Evolutionary conservation across 108 stramenopile species (phyloP), one percentile per base, ranked within the genome.

Genomic region (Craspedostauros australis): DNA sequence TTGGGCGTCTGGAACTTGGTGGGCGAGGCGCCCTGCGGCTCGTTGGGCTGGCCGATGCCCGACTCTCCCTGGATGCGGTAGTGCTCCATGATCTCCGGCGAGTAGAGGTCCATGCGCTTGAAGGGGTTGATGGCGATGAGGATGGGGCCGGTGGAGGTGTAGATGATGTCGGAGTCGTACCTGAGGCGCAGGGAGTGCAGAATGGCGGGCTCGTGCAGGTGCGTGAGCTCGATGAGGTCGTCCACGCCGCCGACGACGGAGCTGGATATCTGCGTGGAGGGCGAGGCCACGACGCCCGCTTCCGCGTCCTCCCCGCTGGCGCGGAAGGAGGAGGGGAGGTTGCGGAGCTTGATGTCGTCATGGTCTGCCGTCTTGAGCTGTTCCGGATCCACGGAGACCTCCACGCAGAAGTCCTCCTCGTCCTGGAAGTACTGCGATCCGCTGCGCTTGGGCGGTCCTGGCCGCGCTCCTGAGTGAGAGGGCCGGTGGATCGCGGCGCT

Each of bases 121-220:
- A 92, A 98, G 23, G 97, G 95, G 69, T 96, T 96, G 36, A 96
- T 73, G 2, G 95, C 91, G 57, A 98, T 76, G 38, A 96, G 67
- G 48, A 96, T 88, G 8, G 93, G 91, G 20, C 95, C 95, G 0
- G 89, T 91, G 34, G 70, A 46, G 6, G 95, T 96, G 69, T 96
- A 96, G 54, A 94, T 96, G 29, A 86, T 74, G 52, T 93, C 76
- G 15, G 52, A 40, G 39, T 79, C 77, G 68, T 89, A 94, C 11
- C 95, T 69, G 36, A 81, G 47, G 19, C 84, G 64, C 11, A 93
- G 54, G 8, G 80, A 74, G 62, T 93, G 86, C 15, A 93, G 45
- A 51, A 93, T 83, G n/a, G 91, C 81, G 38, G 86, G 83, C 58
- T 86, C 84, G 68, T 93, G 82, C 25, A 93, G 45, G 50, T 93